Conservation (phyloP, 148 eudicot genomes). For the Rhododendron molle region DNA sequence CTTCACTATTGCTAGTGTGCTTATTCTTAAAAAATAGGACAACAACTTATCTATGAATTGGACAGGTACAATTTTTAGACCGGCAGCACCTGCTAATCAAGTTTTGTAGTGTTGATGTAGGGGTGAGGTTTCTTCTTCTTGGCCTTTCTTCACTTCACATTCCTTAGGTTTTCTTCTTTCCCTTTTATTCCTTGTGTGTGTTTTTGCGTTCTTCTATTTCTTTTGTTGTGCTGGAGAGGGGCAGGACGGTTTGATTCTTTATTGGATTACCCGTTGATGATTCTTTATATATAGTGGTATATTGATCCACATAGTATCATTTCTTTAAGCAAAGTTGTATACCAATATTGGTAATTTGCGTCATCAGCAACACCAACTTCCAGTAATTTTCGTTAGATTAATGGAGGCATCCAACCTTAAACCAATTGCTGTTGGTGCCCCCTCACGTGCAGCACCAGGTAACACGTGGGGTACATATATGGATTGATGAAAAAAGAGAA, state of each 20-base stretch:
- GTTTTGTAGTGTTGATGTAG: slow-evolving; percentile 98
- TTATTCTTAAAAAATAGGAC: background rate
- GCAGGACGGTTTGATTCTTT: background rate
- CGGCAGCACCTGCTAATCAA: slow-evolving; percentile 90
- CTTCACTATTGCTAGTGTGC: background rate
- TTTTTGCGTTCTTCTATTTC: background rate
- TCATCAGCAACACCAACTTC: background rate
- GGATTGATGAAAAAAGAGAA: background rate
- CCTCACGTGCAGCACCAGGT: background rate
- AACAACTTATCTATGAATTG: slow-evolving; percentile 10
- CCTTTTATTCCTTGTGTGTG: background rate
- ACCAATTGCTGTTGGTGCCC: background rate
- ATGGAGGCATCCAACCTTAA: background rate
- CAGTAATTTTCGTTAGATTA: background rate
- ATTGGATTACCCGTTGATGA: background rate
- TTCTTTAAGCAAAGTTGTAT: background rate
- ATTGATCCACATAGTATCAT: background rate
- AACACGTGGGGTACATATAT: no score
- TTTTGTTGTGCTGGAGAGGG: background rate
- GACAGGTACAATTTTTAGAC: slow-evolving; percentile 94
- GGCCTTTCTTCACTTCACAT: slow-evolving; percentile 3
- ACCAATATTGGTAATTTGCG: background rate
- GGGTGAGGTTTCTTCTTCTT: slow-evolving; percentile 46
- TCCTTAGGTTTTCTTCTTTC: background rate
- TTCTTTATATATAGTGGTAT: background rate